Conservation (phyloP, 1,139 yeast species). For the Insectozyma bohioensis region DNA sequence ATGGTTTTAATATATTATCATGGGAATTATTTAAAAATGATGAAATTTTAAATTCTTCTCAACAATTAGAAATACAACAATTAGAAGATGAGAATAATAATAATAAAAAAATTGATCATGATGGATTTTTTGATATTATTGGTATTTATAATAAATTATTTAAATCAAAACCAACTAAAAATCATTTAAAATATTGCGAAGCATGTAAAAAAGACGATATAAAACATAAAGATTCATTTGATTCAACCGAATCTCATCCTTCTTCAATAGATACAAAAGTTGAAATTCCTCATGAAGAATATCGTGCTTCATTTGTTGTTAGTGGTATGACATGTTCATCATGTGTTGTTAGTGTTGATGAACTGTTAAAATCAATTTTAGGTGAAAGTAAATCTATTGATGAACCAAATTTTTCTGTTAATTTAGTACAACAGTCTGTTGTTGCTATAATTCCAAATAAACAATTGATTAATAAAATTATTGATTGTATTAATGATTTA, state of each 20-base stretch:
- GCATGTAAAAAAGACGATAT: constrained; percentile 26
- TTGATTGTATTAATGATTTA: constrained; percentile 45
- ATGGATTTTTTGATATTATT: constrained; percentile 17
- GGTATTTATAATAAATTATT: constrained; percentile 14
- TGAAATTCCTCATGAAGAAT: constrained; percentile 27
- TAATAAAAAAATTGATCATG: constrained; percentile 9
- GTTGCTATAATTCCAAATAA: constrained; percentile 51
- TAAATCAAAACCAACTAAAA: constrained; percentile 12
- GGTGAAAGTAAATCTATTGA: constrained; percentile 14
- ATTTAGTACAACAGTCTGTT: constrained; percentile 43
- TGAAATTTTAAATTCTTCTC: constrained; percentile 15
- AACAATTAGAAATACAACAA: constrained; percentile 4
- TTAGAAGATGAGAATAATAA: constrained; percentile 3
- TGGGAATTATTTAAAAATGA: constrained; percentile 32
- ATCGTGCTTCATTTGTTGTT: constrained; percentile 53
- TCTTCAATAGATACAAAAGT: constrained; percentile 29
- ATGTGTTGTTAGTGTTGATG: constrained; percentile 50
- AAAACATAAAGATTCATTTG: constrained; percentile 7
- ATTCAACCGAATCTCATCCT: constrained; percentile 6
- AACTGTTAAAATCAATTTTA: constrained; percentile 33
- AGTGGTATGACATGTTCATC: constrained; percentile 70
- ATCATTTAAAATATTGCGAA: constrained; percentile 33
- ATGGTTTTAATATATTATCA: constrained; percentile 33
- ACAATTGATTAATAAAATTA: constrained; percentile 50
- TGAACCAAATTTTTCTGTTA: constrained; percentile 38